phyloP scores from a whole-genome alignment of 1,284 basidiomycete species.

The Porogramme epimiltina region DNA sequence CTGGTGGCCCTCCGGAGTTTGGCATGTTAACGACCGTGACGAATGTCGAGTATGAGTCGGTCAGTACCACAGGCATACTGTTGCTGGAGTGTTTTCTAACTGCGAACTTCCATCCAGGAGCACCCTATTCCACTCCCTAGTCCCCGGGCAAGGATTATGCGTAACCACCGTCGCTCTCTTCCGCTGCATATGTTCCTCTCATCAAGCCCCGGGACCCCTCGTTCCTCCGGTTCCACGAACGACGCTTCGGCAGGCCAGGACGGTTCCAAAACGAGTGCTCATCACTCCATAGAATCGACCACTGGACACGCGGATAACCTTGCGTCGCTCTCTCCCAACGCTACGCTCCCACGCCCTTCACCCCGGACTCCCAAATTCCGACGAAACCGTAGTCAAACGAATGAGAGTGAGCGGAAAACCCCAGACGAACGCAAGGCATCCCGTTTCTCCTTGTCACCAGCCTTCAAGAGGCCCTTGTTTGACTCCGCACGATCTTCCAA shows the following conservation, averaged over 20 bases:
- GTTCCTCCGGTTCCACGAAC: no score
- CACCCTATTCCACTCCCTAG: slow-evolving; percentile 29
- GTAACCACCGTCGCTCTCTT: slow-evolving; percentile 23
- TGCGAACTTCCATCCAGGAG: slow-evolving; percentile 20
- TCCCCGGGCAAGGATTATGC: slow-evolving; percentile 15
- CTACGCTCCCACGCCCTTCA: no score
- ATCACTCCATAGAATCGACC: no score
- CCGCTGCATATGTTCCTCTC: slow-evolving; percentile 19
- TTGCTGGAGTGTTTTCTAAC: not conserved
- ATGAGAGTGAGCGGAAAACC: not conserved
- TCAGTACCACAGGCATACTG: slow-evolving; percentile 11
- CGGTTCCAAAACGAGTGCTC: no score
- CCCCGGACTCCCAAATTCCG: slow-evolving; percentile 13
- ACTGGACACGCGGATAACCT: no score
- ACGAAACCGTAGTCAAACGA: slow-evolving; percentile 16
- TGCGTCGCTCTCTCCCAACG: not conserved
- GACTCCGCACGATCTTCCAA: slow-evolving; percentile 18
- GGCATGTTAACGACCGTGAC: slow-evolving; percentile 28
- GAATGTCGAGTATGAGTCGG: slow-evolving; percentile 30
- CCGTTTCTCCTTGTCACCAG: slow-evolving; percentile 30
- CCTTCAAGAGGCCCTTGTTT: slow-evolving; percentile 23
- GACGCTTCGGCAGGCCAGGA: no score
- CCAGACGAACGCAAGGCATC: slow-evolving; percentile 10
- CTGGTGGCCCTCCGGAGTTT: slow-evolving; percentile 10
- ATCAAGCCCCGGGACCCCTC: slow-evolving; percentile 8